These are phyloP conservation scores for Mortierella sp. DNA, from an alignment of 371 early-diverging fungal genomes.

Conservation along the genomic window DNA sequence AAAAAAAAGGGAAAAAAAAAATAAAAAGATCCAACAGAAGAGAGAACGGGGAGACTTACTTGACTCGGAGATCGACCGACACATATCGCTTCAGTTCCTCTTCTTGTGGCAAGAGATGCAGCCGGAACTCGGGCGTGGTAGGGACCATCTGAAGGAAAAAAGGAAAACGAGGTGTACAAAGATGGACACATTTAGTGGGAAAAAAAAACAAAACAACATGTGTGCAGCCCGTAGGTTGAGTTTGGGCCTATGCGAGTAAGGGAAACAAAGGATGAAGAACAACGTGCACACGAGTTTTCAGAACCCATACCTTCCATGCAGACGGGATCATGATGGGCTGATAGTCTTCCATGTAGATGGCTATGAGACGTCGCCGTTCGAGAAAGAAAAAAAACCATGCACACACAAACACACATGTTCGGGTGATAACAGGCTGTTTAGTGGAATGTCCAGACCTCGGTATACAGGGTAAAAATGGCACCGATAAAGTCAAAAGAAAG, in stretches of 20 bases:
- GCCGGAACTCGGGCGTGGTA: slow-evolving; percentile 72
- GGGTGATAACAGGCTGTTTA: not conserved
- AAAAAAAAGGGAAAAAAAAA: slow-evolving; percentile 2
- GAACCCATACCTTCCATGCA: slow-evolving; percentile 73
- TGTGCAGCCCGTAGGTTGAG: slow-evolving; percentile 5
- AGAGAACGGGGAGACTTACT: slow-evolving; percentile 45
- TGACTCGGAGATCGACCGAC: slow-evolving; percentile 67
- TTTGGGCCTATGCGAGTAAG: not conserved
- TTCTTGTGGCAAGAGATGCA: slow-evolving; percentile 66
- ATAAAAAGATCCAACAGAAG: not conserved
- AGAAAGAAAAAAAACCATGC: not conserved
- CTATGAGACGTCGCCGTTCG: slow-evolving; percentile 19
- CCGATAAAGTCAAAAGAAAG: not conserved
- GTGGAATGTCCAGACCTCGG: not conserved
- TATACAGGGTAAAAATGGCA: too few species aligned
- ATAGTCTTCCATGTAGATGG: slow-evolving; percentile 80
- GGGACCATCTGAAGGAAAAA: slow-evolving; percentile 58
- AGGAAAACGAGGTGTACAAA: not conserved
- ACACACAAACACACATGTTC: too few species aligned
- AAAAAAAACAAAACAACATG: too few species aligned
- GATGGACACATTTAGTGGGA: too few species aligned
- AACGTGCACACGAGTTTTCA: slow-evolving; percentile 4
- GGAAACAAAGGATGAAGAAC: not conserved
- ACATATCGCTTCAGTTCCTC: slow-evolving; percentile 66
- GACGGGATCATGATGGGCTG: slow-evolving; percentile 66